Evolutionary conservation across 2,329 filamentous ascomycete genomes (phyloP), one percentile per base, ranked within the genome.

Genomic region (Camptophora hylomeconis): DNA sequence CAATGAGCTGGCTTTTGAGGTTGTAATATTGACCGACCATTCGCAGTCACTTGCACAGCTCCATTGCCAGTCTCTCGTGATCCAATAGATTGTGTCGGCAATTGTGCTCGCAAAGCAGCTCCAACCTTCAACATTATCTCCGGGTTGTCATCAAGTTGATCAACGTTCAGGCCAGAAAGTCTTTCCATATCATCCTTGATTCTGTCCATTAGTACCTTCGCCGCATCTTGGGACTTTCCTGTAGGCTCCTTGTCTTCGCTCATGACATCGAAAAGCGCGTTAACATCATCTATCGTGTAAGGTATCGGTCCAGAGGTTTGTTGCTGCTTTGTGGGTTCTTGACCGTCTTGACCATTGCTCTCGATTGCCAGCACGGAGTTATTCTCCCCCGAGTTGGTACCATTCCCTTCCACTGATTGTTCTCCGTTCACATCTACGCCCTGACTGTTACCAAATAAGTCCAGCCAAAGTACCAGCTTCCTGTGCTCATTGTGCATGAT

Each of bases 401-500:
- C n/a, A n/a, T n/a, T n/a, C n/a, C n/a, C n/a, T n/a, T n/a, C n/a
- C n/a, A n/a, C n/a, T n/a, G n/a, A n/a, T n/a, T n/a, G n/a, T n/a
- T n/a, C n/a, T n/a, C n/a, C 56, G 33, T 58, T 58, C 28, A 58
- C 58, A 7, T 53, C n/a, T n/a, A n/a, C 56, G 55, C 23, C 57
- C 3, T 56, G 57, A 28, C 67, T 60, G 37, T 67, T 68, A 28
- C 74, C 72, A 41, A 77, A 77, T 2, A 77, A 56, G 46, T 72
- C 67, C 20, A 75, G 52, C 72, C 72, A 77, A 2, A 77, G 58
- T 42, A 74, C 69, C 41, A 75, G 58, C 44, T 77, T 76, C 20
- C 70, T 58, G 35, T 71, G 63, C 50, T 77, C 72, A 40, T 77
- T 77, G 36, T 72, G 65, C 45, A 72, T 71, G 25, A 74, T 69